A percentile compares a stretch with the other conserved stretches of the same genome.
phyloP scores from a whole-genome alignment of 305 asterid genomes.

The Ajuga reptans region DNA sequence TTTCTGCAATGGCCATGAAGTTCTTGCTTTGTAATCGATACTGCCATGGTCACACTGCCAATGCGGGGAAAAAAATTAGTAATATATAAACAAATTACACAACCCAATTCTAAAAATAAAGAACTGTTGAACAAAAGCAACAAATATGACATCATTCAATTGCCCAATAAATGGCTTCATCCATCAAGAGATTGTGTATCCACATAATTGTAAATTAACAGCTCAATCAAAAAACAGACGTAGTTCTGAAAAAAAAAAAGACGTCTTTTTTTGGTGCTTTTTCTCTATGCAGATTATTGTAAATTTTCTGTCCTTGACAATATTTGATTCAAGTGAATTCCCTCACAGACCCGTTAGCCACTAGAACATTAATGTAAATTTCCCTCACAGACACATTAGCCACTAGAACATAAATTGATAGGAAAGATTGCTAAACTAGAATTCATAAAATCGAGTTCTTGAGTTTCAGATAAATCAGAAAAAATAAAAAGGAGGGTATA shows the following conservation, averaged over 20 bases:
- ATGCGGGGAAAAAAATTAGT: background rate
- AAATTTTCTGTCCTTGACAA: too few relatives aligned
- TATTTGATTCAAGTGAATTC: too few relatives aligned
- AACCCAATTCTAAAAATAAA: background rate
- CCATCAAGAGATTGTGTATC: background rate
- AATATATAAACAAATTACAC: background rate
- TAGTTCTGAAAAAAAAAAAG: too few relatives aligned
- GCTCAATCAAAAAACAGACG: slow-evolving; percentile 6
- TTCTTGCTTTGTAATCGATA: slow-evolving; percentile 32
- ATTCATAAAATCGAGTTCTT: background rate
- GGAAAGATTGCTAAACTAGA: background rate
- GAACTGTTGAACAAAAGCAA: slow-evolving; percentile 5
- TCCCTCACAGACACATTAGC: background rate
- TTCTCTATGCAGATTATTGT: background rate
- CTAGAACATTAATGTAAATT: too few relatives aligned
- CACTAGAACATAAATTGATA: background rate
- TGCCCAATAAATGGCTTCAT: background rate
- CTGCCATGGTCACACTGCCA: slow-evolving; percentile 33
- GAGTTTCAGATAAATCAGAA: background rate
- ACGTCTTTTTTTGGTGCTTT: background rate
- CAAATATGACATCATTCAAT: background rate
- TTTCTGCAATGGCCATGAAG: slow-evolving; percentile 15
- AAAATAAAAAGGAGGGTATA: background rate
- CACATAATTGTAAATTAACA: too few relatives aligned
- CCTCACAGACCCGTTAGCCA: too few relatives aligned